A percentile compares a stretch with the other conserved stretches of the same genome.
These are phyloP conservation scores for Lichtheimia corymbifera DNA, from an alignment of 371 early-diverging fungal genomes.

Conservation along the genomic window DNA sequence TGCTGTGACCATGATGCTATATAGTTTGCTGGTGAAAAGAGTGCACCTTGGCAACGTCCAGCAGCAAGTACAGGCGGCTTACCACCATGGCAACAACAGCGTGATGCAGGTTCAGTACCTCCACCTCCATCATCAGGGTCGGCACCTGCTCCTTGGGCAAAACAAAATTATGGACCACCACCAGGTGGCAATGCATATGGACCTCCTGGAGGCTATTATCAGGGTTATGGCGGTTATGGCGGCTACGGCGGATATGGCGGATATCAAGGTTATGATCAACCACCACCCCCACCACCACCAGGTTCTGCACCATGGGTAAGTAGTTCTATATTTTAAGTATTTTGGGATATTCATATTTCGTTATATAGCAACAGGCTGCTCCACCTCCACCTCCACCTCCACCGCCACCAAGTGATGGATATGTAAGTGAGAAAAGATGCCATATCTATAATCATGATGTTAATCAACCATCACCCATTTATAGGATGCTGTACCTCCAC, in stretches of 20 bases:
- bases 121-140: conserved; percentile 18
- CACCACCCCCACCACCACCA: conserved; percentile 30
- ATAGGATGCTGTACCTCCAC: conserved; percentile 19
- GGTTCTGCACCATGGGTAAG: conserved; percentile 26
- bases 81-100: conserved; percentile 41
- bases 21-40: conserved; percentile 8
- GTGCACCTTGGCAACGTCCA: conserved; percentile 61
- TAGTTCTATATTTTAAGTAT: not conserved
- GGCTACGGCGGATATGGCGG: conserved; percentile 31
- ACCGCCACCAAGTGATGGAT: conserved; percentile 15
- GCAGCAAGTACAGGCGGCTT: conserved; percentile 30
- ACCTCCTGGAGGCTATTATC: conserved; percentile 17
- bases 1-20: too few species aligned
- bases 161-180: conserved; percentile 16
- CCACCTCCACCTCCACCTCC: conserved; percentile 20
- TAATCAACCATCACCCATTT: not conserved
- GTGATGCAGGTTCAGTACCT: conserved; percentile 19
- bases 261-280: conserved; percentile 25
- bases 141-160: conserved; percentile 38
- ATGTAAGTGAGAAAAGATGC: conserved; percentile 8
- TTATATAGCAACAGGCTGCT: conserved; percentile 5
- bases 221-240: conserved; percentile 25
- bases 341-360: not conserved
- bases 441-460: not conserved
- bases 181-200: conserved; percentile 21